phyloP scores from a whole-genome alignment of 139 green algal species.

The Micractinium sp. region DNA sequence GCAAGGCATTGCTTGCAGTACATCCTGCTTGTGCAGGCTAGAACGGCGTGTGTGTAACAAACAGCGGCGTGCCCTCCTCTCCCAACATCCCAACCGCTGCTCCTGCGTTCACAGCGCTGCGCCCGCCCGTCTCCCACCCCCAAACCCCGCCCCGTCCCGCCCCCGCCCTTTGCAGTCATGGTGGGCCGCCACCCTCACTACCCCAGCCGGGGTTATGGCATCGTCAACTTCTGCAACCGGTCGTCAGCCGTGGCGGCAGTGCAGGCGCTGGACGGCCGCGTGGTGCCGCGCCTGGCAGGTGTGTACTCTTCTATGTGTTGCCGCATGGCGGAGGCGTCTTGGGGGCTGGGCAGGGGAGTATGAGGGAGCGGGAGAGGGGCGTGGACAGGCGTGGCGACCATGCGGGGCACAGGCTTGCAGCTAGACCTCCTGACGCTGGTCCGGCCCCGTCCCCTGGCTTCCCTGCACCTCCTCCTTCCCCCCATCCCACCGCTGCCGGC shows the following conservation, averaged over 20 bases:
- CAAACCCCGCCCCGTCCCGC: too few relatives aligned
- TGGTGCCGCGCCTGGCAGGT: slow-evolving; percentile 1
- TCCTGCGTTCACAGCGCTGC: not conserved
- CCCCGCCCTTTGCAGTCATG: not conserved
- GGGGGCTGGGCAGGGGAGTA: not conserved
- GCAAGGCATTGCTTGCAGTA: not conserved
- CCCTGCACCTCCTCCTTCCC: too few relatives aligned
- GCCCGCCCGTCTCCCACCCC: not conserved
- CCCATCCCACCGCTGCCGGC: not conserved
- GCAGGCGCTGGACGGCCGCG: not conserved
- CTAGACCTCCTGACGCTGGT: too few relatives aligned
- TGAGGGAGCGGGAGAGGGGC: not conserved
- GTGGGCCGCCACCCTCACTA: not conserved
- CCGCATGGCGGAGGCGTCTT: too few relatives aligned
- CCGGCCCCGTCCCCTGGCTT: too few relatives aligned
- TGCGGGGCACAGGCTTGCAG: not conserved
- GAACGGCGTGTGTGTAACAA: not conserved
- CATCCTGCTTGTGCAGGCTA: not conserved
- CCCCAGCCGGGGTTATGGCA: not conserved
- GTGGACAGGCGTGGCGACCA: too few relatives aligned
- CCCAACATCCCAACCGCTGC: too few relatives aligned
- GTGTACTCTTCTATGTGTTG: not conserved
- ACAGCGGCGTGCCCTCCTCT: too few relatives aligned
- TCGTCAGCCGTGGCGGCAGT: not conserved
- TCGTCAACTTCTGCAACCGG: not conserved